phyloP scores from a whole-genome alignment of 257 asterid species.

The Verbena officinalis region DNA sequence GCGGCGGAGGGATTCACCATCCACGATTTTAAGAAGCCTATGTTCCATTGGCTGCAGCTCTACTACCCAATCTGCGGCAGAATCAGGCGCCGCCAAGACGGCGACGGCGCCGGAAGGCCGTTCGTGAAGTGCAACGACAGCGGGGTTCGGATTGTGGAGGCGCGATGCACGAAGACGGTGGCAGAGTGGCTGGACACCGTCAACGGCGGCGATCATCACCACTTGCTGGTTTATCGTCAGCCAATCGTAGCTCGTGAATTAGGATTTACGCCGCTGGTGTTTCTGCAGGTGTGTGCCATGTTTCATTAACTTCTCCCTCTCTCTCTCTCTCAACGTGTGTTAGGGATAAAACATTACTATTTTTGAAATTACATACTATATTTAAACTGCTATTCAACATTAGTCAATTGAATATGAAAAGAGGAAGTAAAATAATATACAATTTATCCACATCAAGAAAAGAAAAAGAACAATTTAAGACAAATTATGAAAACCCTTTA shows the following conservation, averaged over 20 bases:
- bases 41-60: conserved; percentile 54
- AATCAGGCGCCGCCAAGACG: conserved; percentile 41
- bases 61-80: conserved; percentile 55
- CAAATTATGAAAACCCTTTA: too few species aligned
- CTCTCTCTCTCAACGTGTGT: neutral
- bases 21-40: conserved; percentile 50
- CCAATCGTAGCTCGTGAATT: conserved; percentile 48
- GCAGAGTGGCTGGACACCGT: conserved; percentile 49
- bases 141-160: conserved; percentile 83
- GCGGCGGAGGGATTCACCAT: conserved; percentile 49
- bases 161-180: conserved; percentile 51
- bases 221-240: conserved; percentile 48
- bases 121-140: conserved; percentile 78
- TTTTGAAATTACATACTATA: too few species aligned
- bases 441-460: too few species aligned
- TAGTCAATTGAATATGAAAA: too few species aligned
- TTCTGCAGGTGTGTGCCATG: conserved; percentile 54
- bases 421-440: too few species aligned
- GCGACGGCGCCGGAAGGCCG: conserved; percentile 46
- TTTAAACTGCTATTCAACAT: too few species aligned
- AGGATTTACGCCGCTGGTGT: conserved; percentile 68
- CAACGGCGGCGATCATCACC: conserved; percentile 33
- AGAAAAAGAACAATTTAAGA: too few species aligned
- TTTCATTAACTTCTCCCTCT: neutral
- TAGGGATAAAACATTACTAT: too few species aligned